Conservation (phyloP, 2,329 filamentous ascomycete species). For the Penicillium sp. region DNA sequence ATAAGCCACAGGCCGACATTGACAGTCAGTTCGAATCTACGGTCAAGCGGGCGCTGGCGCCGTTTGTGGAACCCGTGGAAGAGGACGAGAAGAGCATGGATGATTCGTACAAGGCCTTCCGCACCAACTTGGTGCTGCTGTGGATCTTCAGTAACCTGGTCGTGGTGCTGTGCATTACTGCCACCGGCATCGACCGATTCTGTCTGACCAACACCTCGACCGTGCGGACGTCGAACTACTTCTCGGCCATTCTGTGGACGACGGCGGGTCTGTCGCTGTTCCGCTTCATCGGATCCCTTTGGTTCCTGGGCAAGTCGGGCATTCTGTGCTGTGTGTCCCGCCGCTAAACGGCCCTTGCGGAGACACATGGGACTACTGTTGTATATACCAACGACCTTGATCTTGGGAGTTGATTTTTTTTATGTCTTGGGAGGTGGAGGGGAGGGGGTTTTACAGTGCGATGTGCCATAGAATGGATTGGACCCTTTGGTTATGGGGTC, state of each 20-base stretch:
- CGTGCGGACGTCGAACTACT: conserved; percentile 80
- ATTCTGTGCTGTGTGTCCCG: conserved; percentile 93
- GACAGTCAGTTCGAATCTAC: conserved; percentile 95
- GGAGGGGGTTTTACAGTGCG: neutral
- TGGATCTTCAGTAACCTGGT: conserved; percentile 95
- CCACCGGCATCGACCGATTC: conserved; percentile 78
- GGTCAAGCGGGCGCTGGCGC: conserved; percentile 86
- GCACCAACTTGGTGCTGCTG: conserved; percentile 84
- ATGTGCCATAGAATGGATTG: conserved; percentile 18
- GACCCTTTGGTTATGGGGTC: neutral
- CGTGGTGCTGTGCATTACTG: conserved; percentile 82
- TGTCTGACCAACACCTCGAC: conserved; percentile 73
- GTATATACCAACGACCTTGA: conserved; percentile 20
- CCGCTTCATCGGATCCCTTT: conserved; percentile 85
- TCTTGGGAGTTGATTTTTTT: neutral
- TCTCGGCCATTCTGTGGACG: conserved; percentile 85
- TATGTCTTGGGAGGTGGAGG: neutral
- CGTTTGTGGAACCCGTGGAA: conserved; percentile 75
- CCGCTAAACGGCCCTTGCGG: conserved; percentile 51
- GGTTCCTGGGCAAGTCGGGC: conserved; percentile 92
- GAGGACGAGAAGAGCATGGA: conserved; percentile 83
- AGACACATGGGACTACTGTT: neutral
- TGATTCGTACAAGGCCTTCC: conserved; percentile 98
- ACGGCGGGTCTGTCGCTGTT: conserved; percentile 81
- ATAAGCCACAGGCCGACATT: conserved; percentile 95